Evolutionary conservation across 495 filamentous ascomycete species (phyloP).

Genomic region (Podospora australis): DNA sequence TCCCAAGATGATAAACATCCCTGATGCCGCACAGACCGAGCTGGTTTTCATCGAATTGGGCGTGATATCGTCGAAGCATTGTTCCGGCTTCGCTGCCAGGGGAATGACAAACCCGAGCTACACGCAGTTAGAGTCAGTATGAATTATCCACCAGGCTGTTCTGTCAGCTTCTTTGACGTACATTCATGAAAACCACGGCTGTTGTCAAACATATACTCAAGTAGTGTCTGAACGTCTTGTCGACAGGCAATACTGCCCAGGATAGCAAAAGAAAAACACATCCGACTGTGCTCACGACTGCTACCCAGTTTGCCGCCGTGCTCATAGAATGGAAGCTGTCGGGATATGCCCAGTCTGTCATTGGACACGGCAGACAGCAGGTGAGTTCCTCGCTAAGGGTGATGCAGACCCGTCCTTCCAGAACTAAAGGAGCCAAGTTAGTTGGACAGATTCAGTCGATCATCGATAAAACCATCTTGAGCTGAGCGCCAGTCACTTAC

Average conservation of each 20-base stretch:
- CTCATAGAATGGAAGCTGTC: constrained; percentile 63
- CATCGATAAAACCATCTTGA: background rate
- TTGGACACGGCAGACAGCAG: constrained; percentile 90
- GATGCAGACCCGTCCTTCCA: constrained; percentile 57
- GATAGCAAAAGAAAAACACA: constrained; percentile 74
- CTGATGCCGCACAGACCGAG: constrained; percentile 79
- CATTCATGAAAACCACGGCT: constrained; percentile 69
- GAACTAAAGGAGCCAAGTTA: constrained; percentile 40
- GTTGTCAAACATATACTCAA: constrained; percentile 78
- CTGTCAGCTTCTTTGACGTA: constrained; percentile 36
- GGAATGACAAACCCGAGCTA: constrained; percentile 86
- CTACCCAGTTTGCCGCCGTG: constrained; percentile 67
- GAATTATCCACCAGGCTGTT: background rate
- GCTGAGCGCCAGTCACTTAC: constrained; percentile 27
- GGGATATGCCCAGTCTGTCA: constrained; percentile 76
- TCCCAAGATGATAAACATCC: constrained; percentile 75
- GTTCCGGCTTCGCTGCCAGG: constrained; percentile 66
- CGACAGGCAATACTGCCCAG: constrained; percentile 76
- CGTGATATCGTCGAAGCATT: constrained; percentile 87
- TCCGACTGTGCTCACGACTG: constrained; percentile 63
- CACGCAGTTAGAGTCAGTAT: background rate
- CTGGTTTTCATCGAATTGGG: constrained; percentile 86
- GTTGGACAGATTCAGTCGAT: constrained; percentile 9
- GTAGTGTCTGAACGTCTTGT: constrained; percentile 88
- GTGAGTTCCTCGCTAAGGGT: constrained; percentile 27